A percentile compares a stretch with the other conserved stretches of the same genome.
Evolutionary conservation across 164 flowering plant species (phyloP).

Genomic region (Echeveria elegans): DNA sequence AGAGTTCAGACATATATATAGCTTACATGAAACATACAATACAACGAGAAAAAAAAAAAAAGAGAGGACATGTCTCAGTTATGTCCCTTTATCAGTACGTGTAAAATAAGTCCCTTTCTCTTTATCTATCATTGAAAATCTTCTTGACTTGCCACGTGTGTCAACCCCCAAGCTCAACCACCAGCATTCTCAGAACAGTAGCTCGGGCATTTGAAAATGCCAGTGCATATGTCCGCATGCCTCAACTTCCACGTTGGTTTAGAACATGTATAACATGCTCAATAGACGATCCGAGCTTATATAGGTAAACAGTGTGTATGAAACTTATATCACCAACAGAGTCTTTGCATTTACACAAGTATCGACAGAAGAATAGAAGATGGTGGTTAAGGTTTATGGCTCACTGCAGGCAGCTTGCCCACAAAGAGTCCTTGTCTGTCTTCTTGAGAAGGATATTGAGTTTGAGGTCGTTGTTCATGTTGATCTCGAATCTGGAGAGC

Average conservation of each 20-base stretch:
- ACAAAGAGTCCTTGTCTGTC: constrained; percentile 66
- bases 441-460: constrained; percentile 55
- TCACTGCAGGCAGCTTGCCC: constrained; percentile 52
- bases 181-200: not conserved
- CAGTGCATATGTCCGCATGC: not conserved
- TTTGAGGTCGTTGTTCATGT: constrained; percentile 42
- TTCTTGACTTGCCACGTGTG: not conserved
- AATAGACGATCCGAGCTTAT: not conserved
- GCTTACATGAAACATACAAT: too few species aligned
- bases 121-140: too few species aligned
- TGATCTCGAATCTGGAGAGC: constrained; percentile 47
- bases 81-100: not conserved
- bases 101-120: not conserved
- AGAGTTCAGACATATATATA: too few species aligned
- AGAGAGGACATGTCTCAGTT: not conserved
- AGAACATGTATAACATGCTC: not conserved
- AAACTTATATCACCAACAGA: not conserved
- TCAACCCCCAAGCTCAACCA: constrained; percentile 2
- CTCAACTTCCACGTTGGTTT: not conserved
- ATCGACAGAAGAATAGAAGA: constrained; percentile 18
- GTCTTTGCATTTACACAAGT: not conserved
- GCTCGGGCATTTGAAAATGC: not conserved
- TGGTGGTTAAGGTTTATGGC: constrained; percentile 83
- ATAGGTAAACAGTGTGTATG: not conserved
- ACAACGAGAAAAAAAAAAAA: too few species aligned